Percentiles rank a stretch among this genome's conserved stretches.
Evolutionary conservation across 495 filamentous ascomycete genomes (phyloP).

Genomic region (Acidomyces sp.): DNA sequence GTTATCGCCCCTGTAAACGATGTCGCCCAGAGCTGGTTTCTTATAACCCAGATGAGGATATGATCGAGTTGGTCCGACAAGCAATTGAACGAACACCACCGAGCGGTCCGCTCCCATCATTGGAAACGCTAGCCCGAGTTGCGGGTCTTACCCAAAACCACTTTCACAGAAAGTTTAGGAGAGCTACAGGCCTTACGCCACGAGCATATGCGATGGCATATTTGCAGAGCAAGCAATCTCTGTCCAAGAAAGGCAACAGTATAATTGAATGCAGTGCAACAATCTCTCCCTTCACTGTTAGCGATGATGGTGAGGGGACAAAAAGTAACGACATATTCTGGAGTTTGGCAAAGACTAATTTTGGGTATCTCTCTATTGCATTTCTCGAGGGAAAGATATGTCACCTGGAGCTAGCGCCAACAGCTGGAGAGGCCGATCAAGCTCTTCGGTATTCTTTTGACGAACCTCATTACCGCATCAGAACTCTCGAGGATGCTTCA

Average conservation of each 20-base stretch:
- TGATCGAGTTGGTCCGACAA: conserved; percentile 37
- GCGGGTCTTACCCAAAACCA: conserved; percentile 46
- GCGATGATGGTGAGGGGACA: too few species aligned
- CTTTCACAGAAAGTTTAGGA: conserved; percentile 51
- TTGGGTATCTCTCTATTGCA: background rate
- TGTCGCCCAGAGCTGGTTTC: conserved; percentile 40
- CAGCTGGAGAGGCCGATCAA: too few species aligned
- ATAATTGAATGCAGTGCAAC: too few species aligned
- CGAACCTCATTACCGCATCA: too few species aligned
- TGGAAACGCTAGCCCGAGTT: conserved; percentile 39
- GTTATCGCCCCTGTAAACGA: conserved; percentile 51
- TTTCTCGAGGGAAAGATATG: conserved; percentile 1
- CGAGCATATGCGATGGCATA: conserved; percentile 37
- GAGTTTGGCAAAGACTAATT: conserved; percentile 1
- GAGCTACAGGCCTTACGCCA: conserved; percentile 46
- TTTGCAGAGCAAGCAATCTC: too few species aligned
- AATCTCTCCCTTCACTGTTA: too few species aligned
- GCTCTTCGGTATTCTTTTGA: too few species aligned
- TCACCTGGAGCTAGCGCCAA: conserved; percentile 8
- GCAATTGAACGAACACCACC: conserved; percentile 24
- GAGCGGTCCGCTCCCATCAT: conserved; percentile 28
- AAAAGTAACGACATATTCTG: too few species aligned
- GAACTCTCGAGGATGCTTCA: too few species aligned
- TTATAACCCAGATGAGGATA: conserved; percentile 32
- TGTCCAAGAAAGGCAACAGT: too few species aligned